Conservation (phyloP, 352 stramenopile species). For the Blastocystis sp. region DNA sequence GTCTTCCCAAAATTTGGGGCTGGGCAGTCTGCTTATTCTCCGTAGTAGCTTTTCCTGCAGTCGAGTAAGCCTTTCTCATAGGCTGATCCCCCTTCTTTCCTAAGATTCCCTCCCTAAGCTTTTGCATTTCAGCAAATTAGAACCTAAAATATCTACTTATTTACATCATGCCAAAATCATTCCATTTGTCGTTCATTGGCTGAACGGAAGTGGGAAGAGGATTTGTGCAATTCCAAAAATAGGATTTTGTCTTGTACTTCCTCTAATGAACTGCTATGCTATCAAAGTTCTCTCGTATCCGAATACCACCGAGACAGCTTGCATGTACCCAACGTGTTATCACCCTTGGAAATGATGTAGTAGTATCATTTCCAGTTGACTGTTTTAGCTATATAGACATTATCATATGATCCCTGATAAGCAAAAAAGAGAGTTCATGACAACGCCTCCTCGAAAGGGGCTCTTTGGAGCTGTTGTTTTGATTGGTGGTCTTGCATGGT, state of each 20-base stretch:
- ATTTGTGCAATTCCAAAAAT: background rate
- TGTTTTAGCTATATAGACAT: background rate
- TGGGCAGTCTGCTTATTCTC: background rate
- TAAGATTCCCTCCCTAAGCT: constrained; percentile 20
- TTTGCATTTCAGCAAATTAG: background rate
- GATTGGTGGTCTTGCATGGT: constrained; percentile 22
- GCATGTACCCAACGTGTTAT: background rate
- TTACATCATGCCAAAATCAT: background rate
- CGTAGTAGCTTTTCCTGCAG: background rate
- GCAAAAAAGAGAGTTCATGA: constrained; percentile 29
- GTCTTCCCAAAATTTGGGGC: constrained; percentile 38
- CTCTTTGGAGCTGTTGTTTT: constrained; percentile 30
- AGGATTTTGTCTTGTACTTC: background rate
- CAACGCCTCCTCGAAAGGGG: constrained; percentile 15
- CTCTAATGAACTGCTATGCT: background rate
- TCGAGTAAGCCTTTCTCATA: background rate
- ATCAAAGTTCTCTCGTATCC: background rate
- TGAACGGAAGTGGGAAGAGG: background rate
- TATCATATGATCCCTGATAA: background rate
- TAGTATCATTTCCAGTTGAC: background rate
- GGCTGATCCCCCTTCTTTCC: background rate
- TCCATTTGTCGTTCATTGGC: background rate
- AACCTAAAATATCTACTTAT: background rate
- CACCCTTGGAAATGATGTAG: constrained; percentile 8
- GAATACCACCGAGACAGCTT: background rate